Conservation (phyloP, 2,329 filamentous ascomycete species). For the Microdochium paspali region DNA sequence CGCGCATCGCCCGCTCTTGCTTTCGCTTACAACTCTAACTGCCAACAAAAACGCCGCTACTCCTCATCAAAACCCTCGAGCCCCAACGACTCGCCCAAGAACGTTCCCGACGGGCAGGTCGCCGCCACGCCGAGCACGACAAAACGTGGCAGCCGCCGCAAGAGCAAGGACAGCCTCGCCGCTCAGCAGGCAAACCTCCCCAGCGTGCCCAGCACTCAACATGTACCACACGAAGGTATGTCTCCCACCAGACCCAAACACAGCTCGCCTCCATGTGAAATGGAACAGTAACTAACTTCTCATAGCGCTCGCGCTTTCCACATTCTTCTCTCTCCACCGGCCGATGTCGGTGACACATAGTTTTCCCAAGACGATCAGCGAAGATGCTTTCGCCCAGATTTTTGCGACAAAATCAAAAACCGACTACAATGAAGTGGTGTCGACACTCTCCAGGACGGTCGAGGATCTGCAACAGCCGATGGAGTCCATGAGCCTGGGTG, state of each 20-base stretch:
- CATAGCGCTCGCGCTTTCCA: conserved; percentile 75
- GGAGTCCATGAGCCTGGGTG: conserved; percentile 38
- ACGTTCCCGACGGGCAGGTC: conserved; percentile 39
- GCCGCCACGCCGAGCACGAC: conserved; percentile 32
- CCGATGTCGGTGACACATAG: conserved; percentile 82
- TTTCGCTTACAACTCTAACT: conserved; percentile 24
- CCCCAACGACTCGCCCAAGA: conserved; percentile 45
- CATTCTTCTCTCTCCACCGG: conserved; percentile 92
- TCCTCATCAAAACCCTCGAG: conserved; percentile 56
- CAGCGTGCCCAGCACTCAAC: conserved; percentile 65
- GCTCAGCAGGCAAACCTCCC: conserved; percentile 50
- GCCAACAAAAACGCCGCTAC: conserved; percentile 41
- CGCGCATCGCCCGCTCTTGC: conserved; percentile 24
- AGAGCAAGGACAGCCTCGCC: conserved; percentile 41
- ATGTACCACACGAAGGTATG: conserved; percentile 59
- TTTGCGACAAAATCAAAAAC: conserved; percentile 53
- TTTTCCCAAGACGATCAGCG: conserved; percentile 62
- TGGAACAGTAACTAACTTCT: neutral
- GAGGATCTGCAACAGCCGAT: conserved; percentile 50
- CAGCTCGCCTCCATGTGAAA: no score
- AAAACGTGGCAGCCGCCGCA: conserved; percentile 42
- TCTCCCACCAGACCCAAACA: no score
- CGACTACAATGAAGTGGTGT: conserved; percentile 53
- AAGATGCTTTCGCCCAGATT: conserved; percentile 75
- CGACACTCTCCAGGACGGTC: conserved; percentile 53